Conservation (phyloP, 1,284 basidiomycete species). For the Pseudozyma flocculosa region DNA sequence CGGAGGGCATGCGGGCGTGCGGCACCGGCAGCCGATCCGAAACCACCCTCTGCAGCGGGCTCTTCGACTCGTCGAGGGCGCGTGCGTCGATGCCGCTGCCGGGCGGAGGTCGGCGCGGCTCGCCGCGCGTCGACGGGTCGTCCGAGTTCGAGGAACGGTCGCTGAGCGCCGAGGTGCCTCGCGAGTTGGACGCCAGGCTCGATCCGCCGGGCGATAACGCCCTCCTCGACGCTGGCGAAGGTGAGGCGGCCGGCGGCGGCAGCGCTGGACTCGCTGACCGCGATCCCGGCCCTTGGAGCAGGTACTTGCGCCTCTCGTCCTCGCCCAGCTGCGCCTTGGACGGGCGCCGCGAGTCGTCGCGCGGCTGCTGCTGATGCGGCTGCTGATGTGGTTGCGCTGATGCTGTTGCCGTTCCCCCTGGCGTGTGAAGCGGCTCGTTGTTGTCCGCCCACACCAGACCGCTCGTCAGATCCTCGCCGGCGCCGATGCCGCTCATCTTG, state of each 20-base stretch:
- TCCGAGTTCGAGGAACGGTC: background rate
- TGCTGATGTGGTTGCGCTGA: slow-evolving; percentile 7
- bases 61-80: slow-evolving; percentile 14
- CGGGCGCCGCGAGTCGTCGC: background rate
- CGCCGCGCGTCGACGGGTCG: background rate
- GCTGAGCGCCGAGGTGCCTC: slow-evolving; percentile 5
- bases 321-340: background rate
- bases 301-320: slow-evolving; percentile 5
- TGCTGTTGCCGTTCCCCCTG: slow-evolving; percentile 1
- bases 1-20: slow-evolving; percentile 9
- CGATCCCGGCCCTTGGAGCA: slow-evolving; percentile 15
- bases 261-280: background rate
- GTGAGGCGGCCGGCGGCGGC: background rate
- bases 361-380: slow-evolving; percentile 12
- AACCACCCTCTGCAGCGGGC: slow-evolving; percentile 25
- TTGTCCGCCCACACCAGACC: slow-evolving; percentile 35
- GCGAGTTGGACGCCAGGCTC: slow-evolving; percentile 13
- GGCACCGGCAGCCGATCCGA: slow-evolving; percentile 8
- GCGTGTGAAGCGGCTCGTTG: background rate
- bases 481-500: slow-evolving; percentile 36
- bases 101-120: background rate
- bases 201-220: background rate
- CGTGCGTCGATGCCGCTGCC: slow-evolving; percentile 9
- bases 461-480: slow-evolving; percentile 28
- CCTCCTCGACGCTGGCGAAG: no score